Evolutionary conservation across 1,284 basidiomycete species (phyloP).

Genomic region (Moesziomyces sp.): DNA sequence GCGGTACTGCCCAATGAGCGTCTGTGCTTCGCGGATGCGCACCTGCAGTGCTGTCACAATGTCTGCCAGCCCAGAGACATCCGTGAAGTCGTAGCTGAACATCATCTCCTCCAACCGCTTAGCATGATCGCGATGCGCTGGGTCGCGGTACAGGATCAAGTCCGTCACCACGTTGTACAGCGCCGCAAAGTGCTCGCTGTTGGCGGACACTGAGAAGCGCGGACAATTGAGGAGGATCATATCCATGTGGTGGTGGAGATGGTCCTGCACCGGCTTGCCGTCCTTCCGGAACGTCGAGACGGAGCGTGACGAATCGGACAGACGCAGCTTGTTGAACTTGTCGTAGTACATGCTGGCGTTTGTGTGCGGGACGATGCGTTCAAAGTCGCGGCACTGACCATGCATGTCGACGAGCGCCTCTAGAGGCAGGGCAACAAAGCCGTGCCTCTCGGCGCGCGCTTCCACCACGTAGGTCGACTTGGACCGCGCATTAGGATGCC

Average conservation of each 20-base stretch:
- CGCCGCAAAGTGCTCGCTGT: slow-evolving; percentile 83
- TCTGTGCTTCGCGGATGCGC: slow-evolving; percentile 74
- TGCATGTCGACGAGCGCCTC: slow-evolving; percentile 73
- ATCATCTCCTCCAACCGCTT: slow-evolving; percentile 77
- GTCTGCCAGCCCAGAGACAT: slow-evolving; percentile 76
- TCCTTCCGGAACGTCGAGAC: slow-evolving; percentile 58
- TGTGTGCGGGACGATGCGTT: slow-evolving; percentile 89
- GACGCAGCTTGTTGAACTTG: slow-evolving; percentile 79
- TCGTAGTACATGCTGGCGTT: slow-evolving; percentile 88
- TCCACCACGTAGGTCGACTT: slow-evolving; percentile 63
- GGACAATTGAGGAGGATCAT: slow-evolving; percentile 83
- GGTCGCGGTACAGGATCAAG: slow-evolving; percentile 84
- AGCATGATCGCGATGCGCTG: slow-evolving; percentile 70
- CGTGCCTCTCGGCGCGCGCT: slow-evolving; percentile 60
- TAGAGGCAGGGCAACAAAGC: slow-evolving; percentile 76
- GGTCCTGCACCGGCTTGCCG: slow-evolving; percentile 71
- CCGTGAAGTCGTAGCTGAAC: slow-evolving; percentile 90
- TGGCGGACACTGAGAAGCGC: slow-evolving; percentile 81
- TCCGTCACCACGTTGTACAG: slow-evolving; percentile 90
- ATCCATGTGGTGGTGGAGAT: slow-evolving; percentile 85
- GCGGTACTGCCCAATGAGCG: slow-evolving; percentile 62
- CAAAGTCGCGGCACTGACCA: slow-evolving; percentile 66
- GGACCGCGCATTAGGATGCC: slow-evolving; percentile 75
- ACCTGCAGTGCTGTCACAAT: slow-evolving; percentile 81
- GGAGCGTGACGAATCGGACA: slow-evolving; percentile 78